phyloP scores from a whole-genome alignment of 768 basidiomycete species.

The Tylopilus subfusipes region DNA sequence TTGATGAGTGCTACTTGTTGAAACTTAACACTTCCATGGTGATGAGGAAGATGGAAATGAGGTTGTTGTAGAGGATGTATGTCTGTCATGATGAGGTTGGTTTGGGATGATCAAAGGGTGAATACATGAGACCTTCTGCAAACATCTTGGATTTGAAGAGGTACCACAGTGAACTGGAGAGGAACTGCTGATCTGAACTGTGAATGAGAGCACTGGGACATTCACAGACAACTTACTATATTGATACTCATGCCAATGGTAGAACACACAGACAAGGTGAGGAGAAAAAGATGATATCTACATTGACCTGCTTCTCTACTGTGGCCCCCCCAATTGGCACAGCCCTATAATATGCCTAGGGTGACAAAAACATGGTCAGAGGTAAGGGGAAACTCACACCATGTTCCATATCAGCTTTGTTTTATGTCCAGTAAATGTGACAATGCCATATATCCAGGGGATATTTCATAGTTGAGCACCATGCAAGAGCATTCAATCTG shows the following conservation, averaged over 20 bases:
- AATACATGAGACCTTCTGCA: conserved; percentile 62
- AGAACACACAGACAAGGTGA: conserved; percentile 84
- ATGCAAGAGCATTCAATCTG: no score
- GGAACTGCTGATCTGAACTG: conserved; percentile 62
- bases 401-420: conserved; percentile 99
- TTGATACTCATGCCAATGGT: conserved; percentile 91
- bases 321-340: conserved; percentile 96
- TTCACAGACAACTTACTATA: conserved; percentile 42
- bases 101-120: background rate
- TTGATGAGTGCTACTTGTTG: conserved; percentile 98
- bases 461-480: conserved; percentile 97
- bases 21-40: conserved; percentile 99
- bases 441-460: conserved; percentile 91
- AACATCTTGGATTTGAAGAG: conserved; percentile 53
- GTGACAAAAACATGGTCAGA: background rate
- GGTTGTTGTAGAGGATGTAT: conserved; percentile 98
- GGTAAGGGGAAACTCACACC: conserved; percentile 55
- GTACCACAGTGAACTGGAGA: conserved; percentile 87
- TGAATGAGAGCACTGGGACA: background rate
- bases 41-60: conserved; percentile 98
- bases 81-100: conserved; percentile 47
- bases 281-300: conserved; percentile 92
- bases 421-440: conserved; percentile 95
- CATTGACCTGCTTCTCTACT: conserved; percentile 92
- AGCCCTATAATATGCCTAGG: conserved; percentile 46